Conservation (phyloP, 164 flowering plant genomes). For the Platanus orientalis region DNA sequence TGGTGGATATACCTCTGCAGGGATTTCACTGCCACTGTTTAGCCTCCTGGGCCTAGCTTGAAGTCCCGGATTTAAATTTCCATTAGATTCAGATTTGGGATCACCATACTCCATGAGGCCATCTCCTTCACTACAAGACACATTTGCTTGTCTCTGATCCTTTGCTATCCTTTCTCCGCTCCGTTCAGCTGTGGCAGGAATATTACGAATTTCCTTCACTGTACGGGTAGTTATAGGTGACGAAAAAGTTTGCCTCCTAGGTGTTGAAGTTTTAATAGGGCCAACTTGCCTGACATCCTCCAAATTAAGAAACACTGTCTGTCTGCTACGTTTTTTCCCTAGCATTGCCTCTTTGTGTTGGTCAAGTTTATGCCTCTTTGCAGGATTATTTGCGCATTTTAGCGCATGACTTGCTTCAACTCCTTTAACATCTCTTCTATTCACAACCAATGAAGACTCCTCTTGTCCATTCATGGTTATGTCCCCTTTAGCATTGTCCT, state of each 20-base stretch:
- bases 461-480: conserved; percentile 36
- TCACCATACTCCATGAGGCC: conserved; percentile 47
- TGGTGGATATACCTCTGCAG: conserved; percentile 39
- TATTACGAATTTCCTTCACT: conserved; percentile 52
- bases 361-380: conserved; percentile 72
- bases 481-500: conserved; percentile 33
- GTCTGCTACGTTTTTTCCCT: conserved; percentile 84
- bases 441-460: conserved; percentile 37
- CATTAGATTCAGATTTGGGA: conserved; percentile 57
- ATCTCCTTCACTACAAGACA: conserved; percentile 41
- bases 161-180: conserved; percentile 49
- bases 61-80: conserved; percentile 48
- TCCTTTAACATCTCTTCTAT: conserved; percentile 63
- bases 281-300: conserved; percentile 95
- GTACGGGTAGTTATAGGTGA: conserved; percentile 49
- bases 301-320: conserved; percentile 81
- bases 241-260: conserved; percentile 62
- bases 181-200: conserved; percentile 44
- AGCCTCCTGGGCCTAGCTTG: conserved; percentile 47
- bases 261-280: conserved; percentile 64
- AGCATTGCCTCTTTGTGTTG: conserved; percentile 82
- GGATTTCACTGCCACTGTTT: conserved; percentile 41
- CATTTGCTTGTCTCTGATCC: conserved; percentile 60
- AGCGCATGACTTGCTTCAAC: conserved; percentile 71
- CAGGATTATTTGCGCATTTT: conserved; percentile 59